A percentile compares a stretch with the other conserved stretches of the same genome.
These are phyloP conservation scores for Torulaspora franciscae DNA, from an alignment of 805 yeast species.

Conservation along the genomic window DNA sequence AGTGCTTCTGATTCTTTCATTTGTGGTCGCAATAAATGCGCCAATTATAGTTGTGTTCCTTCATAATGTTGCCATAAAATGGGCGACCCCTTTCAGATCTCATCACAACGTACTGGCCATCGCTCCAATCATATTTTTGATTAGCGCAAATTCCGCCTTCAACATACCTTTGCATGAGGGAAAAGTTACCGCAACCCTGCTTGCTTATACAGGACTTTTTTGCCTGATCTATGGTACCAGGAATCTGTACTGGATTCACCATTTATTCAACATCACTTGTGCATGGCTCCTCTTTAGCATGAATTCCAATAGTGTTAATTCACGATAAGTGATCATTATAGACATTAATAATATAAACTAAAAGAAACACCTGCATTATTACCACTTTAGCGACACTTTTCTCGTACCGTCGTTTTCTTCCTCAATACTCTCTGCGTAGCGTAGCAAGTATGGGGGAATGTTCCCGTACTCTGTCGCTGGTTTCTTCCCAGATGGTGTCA, in stretches of 20 bases:
- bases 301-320: background rate
- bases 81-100: slow-evolving; percentile 82
- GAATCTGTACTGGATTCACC: slow-evolving; percentile 81
- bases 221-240: slow-evolving; percentile 69
- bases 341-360: background rate
- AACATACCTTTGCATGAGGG: slow-evolving; percentile 37
- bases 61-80: slow-evolving; percentile 68
- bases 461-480: slow-evolving; percentile 11
- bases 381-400: slow-evolving; percentile 11
- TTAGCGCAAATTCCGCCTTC: slow-evolving; percentile 50
- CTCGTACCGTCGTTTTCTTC: slow-evolving; percentile 8
- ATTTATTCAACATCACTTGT: slow-evolving; percentile 60
- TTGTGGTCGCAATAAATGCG: slow-evolving; percentile 73
- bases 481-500: slow-evolving; percentile 6
- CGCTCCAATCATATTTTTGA: slow-evolving; percentile 61
- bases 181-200: slow-evolving; percentile 25
- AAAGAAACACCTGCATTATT: background rate
- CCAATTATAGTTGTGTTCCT: slow-evolving; percentile 78
- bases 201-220: slow-evolving; percentile 54
- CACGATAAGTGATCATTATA: background rate
- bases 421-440: slow-evolving; percentile 5
- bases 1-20: slow-evolving; percentile 59
- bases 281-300: slow-evolving; percentile 32
- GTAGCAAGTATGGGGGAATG: slow-evolving; percentile 22
- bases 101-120: slow-evolving; percentile 81